These are phyloP conservation scores for Rubus idaeus DNA, from an alignment of 306 rosid genomes.

Conservation along the genomic window DNA sequence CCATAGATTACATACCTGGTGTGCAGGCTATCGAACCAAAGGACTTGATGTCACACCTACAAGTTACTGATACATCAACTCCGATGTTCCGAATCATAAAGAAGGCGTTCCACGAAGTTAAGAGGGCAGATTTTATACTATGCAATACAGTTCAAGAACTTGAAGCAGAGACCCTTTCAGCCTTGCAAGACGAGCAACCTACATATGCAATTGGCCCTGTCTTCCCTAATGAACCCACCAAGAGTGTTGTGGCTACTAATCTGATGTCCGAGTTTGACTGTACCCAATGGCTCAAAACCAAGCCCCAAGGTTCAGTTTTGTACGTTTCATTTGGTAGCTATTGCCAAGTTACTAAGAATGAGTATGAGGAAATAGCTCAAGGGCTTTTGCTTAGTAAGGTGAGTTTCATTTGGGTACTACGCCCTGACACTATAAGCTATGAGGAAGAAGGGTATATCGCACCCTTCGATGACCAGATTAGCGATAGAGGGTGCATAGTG, in stretches of 20 bases:
- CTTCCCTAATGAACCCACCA: constrained; percentile 9
- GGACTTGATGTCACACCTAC: no score
- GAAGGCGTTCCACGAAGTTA: constrained; percentile 28
- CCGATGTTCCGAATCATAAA: not conserved
- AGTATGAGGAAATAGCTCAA: constrained; percentile 22
- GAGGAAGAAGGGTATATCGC: not conserved
- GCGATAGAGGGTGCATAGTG: constrained; percentile 20
- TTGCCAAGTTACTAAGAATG: not conserved
- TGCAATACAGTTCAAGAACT: constrained; percentile 36
- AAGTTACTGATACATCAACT: no score
- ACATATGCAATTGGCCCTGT: constrained; percentile 32
- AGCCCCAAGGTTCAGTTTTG: constrained; percentile 29
- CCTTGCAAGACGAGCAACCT: constrained; percentile 34
- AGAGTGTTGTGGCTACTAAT: constrained; percentile 25
- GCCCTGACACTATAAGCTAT: constrained; percentile 14
- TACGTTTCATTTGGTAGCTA: constrained; percentile 30
- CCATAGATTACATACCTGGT: constrained; percentile 35
- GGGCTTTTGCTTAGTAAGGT: constrained; percentile 28
- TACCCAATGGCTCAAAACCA: constrained; percentile 26
- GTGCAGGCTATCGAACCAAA: no score
- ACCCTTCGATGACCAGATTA: constrained; percentile 23
- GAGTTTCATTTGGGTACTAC: constrained; percentile 33
- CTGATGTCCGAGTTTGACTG: constrained; percentile 25
- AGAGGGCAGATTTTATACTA: constrained; percentile 27
- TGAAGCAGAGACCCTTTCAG: constrained; percentile 29